Conservation (phyloP, 2,329 filamentous ascomycete genomes). For the Cladosporium phlei region DNA sequence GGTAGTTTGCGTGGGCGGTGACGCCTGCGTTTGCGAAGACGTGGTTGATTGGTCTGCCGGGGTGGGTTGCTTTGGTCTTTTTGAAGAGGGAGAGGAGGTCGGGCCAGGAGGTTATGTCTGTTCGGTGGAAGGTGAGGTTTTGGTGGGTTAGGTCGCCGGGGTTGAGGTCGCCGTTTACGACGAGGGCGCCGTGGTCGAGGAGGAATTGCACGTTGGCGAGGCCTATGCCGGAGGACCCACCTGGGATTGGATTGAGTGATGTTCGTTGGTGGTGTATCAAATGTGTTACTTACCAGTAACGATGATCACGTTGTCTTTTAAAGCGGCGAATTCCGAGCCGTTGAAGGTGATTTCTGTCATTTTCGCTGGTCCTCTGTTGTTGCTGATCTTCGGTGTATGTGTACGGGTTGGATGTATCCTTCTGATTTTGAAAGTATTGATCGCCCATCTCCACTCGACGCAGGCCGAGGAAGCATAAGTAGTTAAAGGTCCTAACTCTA, state of each 20-base stretch:
- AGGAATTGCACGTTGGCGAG: conserved; percentile 52
- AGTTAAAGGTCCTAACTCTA: too few species aligned
- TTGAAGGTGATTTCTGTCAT: conserved; percentile 27
- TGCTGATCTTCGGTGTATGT: too few species aligned
- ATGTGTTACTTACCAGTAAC: conserved; percentile 19
- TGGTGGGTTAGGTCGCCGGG: conserved; percentile 31
- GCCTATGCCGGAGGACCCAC: conserved; percentile 58
- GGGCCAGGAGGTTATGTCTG: conserved; percentile 49
- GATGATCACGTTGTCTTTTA: conserved; percentile 24
- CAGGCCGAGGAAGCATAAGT: too few species aligned
- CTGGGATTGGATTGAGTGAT: conserved; percentile 31
- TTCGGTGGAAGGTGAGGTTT: conserved; percentile 39
- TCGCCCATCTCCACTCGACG: too few species aligned
- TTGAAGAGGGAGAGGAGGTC: conserved; percentile 51
- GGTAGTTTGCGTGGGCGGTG: conserved; percentile 37
- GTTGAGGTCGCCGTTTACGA: conserved; percentile 53
- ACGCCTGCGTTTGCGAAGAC: conserved; percentile 55
- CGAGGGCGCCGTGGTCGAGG: conserved; percentile 49
- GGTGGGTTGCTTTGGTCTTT: conserved; percentile 40
- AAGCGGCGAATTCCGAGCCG: conserved; percentile 19
- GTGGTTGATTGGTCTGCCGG: conserved; percentile 44
- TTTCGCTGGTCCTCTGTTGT: too few species aligned
- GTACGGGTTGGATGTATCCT: too few species aligned
- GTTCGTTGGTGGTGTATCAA: too few species aligned
- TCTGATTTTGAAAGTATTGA: too few species aligned